Percentiles rank a stretch among this genome's conserved stretches.
Conservation (phyloP, 768 basidiomycete genomes). For the Pleurotus cornucopiae region DNA sequence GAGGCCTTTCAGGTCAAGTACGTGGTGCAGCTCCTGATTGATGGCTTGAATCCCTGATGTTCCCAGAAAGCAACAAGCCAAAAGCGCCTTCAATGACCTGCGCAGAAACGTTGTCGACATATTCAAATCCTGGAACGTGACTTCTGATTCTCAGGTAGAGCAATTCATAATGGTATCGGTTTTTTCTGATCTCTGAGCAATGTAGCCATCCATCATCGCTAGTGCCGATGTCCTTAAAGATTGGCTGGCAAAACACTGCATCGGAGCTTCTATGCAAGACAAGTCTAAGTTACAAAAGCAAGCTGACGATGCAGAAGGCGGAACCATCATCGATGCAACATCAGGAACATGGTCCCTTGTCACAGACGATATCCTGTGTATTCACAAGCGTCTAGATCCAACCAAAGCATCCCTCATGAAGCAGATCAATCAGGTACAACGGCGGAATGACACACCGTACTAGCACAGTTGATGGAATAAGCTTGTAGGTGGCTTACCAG, state of each 20-base stretch:
- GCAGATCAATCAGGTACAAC: slow-evolving; percentile 49
- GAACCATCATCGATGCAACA: neutral
- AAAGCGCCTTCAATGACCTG: slow-evolving; percentile 42
- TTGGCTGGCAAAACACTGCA: slow-evolving; percentile 24
- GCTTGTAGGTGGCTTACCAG: slow-evolving; percentile 37
- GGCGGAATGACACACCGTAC: neutral
- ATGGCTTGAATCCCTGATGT: neutral
- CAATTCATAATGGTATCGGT: neutral
- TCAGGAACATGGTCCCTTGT: slow-evolving; percentile 20
- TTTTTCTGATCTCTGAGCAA: slow-evolving; percentile 3
- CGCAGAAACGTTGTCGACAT: slow-evolving; percentile 54
- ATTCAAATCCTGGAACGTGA: slow-evolving; percentile 58
- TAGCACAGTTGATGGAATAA: neutral
- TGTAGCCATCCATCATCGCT: slow-evolving; percentile 51
- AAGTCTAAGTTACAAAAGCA: neutral
- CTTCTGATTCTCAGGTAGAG: slow-evolving; percentile 43
- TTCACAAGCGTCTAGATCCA: slow-evolving; percentile 62
- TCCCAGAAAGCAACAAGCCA: slow-evolving; percentile 38
- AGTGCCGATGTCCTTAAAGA: slow-evolving; percentile 35
- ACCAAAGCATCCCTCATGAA: slow-evolving; percentile 60
- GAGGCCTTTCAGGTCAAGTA: slow-evolving; percentile 44
- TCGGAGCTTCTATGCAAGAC: slow-evolving; percentile 19
- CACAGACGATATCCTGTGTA: slow-evolving; percentile 52
- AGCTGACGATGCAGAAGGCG: neutral
- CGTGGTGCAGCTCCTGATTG: slow-evolving; percentile 13